phyloP scores from a whole-genome alignment of 192 early-diverging fungal genomes.

The Phycomyces nitens region DNA sequence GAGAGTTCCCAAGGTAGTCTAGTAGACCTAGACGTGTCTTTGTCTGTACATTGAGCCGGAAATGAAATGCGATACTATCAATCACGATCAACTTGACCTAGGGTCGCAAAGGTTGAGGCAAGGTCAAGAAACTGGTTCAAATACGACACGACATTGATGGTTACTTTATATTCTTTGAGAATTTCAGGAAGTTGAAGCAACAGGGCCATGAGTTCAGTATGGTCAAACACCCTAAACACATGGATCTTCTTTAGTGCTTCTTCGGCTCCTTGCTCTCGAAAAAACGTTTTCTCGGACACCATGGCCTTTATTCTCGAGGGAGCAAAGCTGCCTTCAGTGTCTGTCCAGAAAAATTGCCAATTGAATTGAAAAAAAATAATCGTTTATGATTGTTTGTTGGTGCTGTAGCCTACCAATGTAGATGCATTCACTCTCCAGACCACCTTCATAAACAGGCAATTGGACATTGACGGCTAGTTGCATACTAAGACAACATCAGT shows the following conservation, averaged over 20 bases:
- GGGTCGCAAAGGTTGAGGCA: too few species aligned
- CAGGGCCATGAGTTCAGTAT: conserved; percentile 8
- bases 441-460: background rate
- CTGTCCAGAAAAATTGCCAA: background rate
- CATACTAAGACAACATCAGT: background rate
- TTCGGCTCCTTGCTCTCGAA: background rate
- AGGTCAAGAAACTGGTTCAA: background rate
- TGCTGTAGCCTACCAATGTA: conserved; percentile 12
- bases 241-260: conserved; percentile 5
- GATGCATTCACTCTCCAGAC: conserved; percentile 6
- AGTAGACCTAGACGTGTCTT: background rate
- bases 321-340: conserved; percentile 16
- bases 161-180: conserved; percentile 4
- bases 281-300: background rate
- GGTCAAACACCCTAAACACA: conserved; percentile 10
- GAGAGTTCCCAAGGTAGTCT: background rate
- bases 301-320: background rate
- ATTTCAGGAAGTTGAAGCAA: conserved; percentile 8
- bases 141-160: background rate
- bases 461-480: conserved; percentile 22
- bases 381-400: background rate
- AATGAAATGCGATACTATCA: conserved; percentile 16
- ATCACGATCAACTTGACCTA: conserved; percentile 16
- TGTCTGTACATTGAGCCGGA: conserved; percentile 6
- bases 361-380: background rate